Base-by-base conservation (phyloP, 164 flowering plant species). In the Annona cherimola region DNA sequence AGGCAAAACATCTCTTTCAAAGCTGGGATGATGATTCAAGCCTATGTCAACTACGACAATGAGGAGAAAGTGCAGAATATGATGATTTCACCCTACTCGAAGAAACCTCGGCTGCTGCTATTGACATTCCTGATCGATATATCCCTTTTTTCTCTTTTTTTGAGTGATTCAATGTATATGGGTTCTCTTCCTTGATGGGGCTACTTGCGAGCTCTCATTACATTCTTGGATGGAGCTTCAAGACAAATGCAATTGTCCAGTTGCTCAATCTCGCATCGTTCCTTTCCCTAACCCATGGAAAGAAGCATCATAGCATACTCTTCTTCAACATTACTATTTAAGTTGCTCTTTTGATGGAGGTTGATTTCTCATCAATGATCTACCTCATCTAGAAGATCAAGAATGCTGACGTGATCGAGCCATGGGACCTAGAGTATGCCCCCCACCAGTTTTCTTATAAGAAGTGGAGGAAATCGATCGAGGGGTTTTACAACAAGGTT, bases 131-230 rank as follows among this genome's bases (percentile, higher is more conserved):
- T 63, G 0, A 76, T 84, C 5, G 87, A 92, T 79, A 81, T 92
- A 3, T 86, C 94, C 0, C 74, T 80, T 6, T n/a, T n/a, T n/a
- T n/a, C n/a, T n/a, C n/a, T n/a, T n/a, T 26, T 84, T 73, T 45
- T 88, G 19, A 2, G 66, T 11, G 82, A 84, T 0, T 65, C 42
- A 61, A 88, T 90, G 96, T 92, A 80, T 60, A 87, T 88, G 98
- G 98, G 3, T 92, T 90, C 79, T 87, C 98, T 16, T 74, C 93
- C 7, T 81, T 94, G 4, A 89, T 94, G n/a, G 94, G 93, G 4
- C 20, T 75, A 50, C 80, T 84, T 5, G 71, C 84, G 3, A 69
- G 70, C 5, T 64, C 69, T 42, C 81, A 80, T 55, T 80, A 76
- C 41, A 42, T 83, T 1, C 35, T 76, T 3, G 83, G 83, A 43